A percentile compares a stretch with the other conserved stretches of the same genome.
Conservation (phyloP, 352 stramenopile species). For the Blastocystis sp. region DNA sequence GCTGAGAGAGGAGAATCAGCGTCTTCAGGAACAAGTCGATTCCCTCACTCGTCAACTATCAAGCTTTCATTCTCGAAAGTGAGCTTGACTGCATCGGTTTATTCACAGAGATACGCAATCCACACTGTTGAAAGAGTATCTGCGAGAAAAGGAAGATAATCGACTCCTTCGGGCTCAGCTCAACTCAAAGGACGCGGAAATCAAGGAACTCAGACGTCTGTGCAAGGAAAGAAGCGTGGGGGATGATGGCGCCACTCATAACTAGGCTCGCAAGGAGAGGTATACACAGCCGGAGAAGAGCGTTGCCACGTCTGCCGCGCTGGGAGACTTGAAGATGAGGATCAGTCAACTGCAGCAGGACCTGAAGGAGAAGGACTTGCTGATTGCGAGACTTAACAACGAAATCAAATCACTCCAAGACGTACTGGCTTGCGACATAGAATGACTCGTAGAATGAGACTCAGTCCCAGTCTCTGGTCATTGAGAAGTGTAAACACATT, state of each 20-base stretch:
- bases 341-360: not conserved
- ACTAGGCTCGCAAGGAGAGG: too few species aligned
- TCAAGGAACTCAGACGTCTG: not conserved
- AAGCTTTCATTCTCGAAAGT: slow-evolving; percentile 4
- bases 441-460: not conserved
- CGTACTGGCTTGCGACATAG: too few species aligned
- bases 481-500: slow-evolving; percentile 27
- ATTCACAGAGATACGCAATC: slow-evolving; percentile 1
- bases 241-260: too few species aligned
- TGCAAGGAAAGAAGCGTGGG: not conserved
- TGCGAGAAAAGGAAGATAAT: slow-evolving; percentile 1
- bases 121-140: not conserved
- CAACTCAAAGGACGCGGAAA: not conserved
- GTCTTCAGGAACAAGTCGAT: slow-evolving; percentile 14
- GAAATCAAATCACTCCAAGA: too few species aligned
- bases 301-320: too few species aligned
- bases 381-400: not conserved
- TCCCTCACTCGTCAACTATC: not conserved
- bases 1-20: slow-evolving; percentile 41
- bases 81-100: not conserved
- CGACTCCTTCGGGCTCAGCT: not conserved
- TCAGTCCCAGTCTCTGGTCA: not conserved
- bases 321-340: too few species aligned
- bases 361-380: not conserved
- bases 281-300: too few species aligned